These are phyloP conservation scores for Salix viminalis DNA, from an alignment of 345 rosid genomes.

Conservation along the genomic window DNA sequence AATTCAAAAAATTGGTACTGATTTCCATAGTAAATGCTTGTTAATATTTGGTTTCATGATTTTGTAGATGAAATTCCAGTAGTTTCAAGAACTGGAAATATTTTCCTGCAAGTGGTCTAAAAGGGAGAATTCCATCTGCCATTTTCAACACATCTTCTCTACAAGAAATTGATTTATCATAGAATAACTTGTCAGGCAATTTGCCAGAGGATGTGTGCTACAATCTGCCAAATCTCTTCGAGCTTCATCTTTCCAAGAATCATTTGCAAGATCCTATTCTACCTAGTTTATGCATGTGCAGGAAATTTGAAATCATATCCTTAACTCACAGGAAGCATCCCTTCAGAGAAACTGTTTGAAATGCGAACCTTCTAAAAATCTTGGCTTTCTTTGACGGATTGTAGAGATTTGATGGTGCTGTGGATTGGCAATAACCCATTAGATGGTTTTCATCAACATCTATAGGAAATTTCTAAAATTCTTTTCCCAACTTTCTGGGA, in stretches of 20 bases:
- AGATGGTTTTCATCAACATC: too few relatives aligned
- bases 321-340: conserved; percentile 5
- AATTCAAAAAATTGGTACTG: too few relatives aligned
- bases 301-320: not conserved
- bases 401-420: too few relatives aligned
- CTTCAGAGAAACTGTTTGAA: not conserved
- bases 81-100: too few relatives aligned
- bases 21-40: too few relatives aligned
- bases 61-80: too few relatives aligned
- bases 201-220: not conserved
- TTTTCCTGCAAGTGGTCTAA: too few relatives aligned
- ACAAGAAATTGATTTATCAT: not conserved
- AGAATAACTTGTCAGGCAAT: not conserved
- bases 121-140: not conserved
- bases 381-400: too few relatives aligned
- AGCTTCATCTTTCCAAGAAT: not conserved
- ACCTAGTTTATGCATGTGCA: not conserved
- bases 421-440: too few relatives aligned
- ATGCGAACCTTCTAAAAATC: too few relatives aligned
- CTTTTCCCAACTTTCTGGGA: not conserved
- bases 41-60: too few relatives aligned
- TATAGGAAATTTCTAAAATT: too few relatives aligned
- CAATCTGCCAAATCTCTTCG: not conserved
- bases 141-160: not conserved
- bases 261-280: conserved; percentile 1